Conservation (phyloP, 352 stramenopile species). For the Phytopythium montanum region DNA sequence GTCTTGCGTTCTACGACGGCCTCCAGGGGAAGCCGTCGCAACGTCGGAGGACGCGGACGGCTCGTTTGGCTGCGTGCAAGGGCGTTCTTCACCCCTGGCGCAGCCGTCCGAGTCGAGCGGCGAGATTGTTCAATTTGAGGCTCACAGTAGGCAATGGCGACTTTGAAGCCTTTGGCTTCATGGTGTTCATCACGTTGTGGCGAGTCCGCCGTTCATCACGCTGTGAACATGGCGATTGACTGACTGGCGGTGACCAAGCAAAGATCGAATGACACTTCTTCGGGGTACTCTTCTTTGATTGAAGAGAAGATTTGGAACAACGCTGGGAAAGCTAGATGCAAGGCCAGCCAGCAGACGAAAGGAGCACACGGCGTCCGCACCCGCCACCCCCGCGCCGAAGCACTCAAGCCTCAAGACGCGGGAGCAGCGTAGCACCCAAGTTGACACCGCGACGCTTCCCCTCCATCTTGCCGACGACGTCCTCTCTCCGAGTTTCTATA, state of each 20-base stretch:
- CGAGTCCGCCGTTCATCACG: too few relatives aligned
- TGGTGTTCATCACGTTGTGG: too few relatives aligned
- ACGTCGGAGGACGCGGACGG: too few relatives aligned
- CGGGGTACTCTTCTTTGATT: slow-evolving; percentile 6
- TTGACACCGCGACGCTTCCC: background rate
- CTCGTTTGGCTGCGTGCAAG: too few relatives aligned
- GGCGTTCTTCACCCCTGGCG: too few relatives aligned
- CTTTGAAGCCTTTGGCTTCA: too few relatives aligned
- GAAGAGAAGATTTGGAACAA: slow-evolving; percentile 5
- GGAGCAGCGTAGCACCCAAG: background rate
- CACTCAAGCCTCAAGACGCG: slow-evolving; percentile 50
- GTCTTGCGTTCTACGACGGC: too few relatives aligned
- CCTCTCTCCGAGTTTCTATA: slow-evolving; percentile 25
- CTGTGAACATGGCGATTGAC: background rate
- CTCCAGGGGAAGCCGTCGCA: too few relatives aligned
- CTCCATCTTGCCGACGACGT: background rate
- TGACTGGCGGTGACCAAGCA: background rate
- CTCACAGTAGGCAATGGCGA: too few relatives aligned
- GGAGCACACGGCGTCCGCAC: slow-evolving; percentile 10
- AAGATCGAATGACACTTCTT: background rate
- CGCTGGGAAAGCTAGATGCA: slow-evolving; percentile 6
- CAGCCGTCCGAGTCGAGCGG: too few relatives aligned
- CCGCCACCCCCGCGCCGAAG: slow-evolving; percentile 24
- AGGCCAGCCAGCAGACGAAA: slow-evolving; percentile 16
- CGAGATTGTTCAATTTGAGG: too few relatives aligned